Percentiles rank a stretch among this genome's conserved stretches.
Evolutionary conservation across 2,329 filamentous ascomycete genomes (phyloP).

Genomic region (Huntiella decipiens): DNA sequence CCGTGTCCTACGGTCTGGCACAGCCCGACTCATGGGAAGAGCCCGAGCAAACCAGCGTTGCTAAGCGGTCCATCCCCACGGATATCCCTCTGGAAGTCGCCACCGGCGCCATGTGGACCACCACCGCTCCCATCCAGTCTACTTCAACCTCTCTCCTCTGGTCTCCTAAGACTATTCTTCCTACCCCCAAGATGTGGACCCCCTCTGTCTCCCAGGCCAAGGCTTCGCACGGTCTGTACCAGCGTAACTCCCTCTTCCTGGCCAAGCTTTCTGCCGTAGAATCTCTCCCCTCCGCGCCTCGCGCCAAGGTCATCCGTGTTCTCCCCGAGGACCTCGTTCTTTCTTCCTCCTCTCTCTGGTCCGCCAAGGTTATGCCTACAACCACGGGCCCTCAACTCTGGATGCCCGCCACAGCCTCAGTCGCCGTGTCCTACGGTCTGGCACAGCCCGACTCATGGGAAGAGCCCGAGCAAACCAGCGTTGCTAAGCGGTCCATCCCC

Average conservation of each 20-base stretch:
- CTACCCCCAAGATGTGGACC: too few relatives aligned
- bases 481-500: too few relatives aligned
- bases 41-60: too few relatives aligned
- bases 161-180: not conserved
- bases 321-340: constrained; percentile 2
- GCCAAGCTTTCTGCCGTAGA: not conserved
- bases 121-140: not conserved
- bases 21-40: constrained; percentile 14
- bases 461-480: too few relatives aligned
- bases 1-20: constrained; percentile 14
- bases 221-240: constrained; percentile 2
- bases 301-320: constrained; percentile 3
- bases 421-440: constrained; percentile 12
- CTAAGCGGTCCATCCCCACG: too few relatives aligned
- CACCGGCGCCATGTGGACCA: too few relatives aligned
- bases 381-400: constrained; percentile 5
- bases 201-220: too few relatives aligned
- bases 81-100: too few relatives aligned
- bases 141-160: not conserved
- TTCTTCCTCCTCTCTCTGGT: constrained; percentile 7
- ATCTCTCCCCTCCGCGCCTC: not conserved
- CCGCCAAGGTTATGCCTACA: not conserved
- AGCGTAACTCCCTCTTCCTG: constrained; percentile 10
- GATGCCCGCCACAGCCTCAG: not conserved
- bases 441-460: constrained; percentile 15